Percentiles rank a stretch among this genome's conserved stretches.
phyloP scores from a whole-genome alignment of 305 asterid genomes.

The Fraxinus nigra region DNA sequence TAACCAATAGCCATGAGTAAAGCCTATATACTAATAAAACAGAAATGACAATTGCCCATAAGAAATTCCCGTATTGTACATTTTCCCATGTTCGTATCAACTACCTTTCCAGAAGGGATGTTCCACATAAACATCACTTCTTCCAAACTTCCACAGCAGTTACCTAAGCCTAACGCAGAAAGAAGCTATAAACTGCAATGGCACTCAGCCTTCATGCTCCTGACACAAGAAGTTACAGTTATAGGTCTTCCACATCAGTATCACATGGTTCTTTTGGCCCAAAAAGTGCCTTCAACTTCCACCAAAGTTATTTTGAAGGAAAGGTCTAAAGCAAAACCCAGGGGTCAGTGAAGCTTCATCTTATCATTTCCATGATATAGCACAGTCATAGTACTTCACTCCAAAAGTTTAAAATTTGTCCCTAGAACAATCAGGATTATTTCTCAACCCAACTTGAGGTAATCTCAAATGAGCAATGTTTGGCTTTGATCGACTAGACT shows the following conservation, averaged over 20 bases:
- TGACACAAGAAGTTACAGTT: background rate
- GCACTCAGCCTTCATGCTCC: background rate
- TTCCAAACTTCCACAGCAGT: background rate
- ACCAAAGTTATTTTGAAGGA: background rate
- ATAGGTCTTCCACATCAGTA: background rate
- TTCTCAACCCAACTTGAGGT: too few species aligned
- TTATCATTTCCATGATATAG: background rate
- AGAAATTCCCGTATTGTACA: background rate
- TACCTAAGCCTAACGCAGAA: background rate
- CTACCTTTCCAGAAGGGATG: background rate
- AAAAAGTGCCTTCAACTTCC: background rate
- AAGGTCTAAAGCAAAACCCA: background rate
- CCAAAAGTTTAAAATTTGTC: too few species aligned
- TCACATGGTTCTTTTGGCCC: background rate
- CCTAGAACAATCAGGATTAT: too few species aligned
- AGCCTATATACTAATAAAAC: background rate
- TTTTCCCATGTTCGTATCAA: background rate
- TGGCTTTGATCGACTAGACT: background rate
- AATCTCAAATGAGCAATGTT: background rate
- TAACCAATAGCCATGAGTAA: background rate
- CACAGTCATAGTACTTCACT: background rate
- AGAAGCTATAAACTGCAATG: background rate
- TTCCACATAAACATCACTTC: background rate
- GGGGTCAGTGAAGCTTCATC: background rate
- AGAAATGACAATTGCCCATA: background rate